Evolutionary conservation across 352 stramenopile species (phyloP), one percentile per base, ranked within the genome.

Genomic region (Pseudoperonospora humuli): DNA sequence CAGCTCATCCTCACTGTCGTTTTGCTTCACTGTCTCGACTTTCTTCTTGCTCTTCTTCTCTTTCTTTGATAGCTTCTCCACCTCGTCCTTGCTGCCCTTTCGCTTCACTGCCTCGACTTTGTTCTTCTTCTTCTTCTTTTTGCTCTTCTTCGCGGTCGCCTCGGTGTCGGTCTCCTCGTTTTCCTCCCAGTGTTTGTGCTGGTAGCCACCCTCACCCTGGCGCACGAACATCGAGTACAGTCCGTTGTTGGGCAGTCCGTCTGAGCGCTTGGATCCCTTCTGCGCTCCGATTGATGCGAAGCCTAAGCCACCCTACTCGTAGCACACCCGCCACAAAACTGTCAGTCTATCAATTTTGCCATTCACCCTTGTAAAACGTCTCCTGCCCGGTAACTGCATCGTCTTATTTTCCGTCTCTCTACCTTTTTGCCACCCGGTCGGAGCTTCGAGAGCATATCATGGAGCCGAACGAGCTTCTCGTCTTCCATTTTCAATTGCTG

Each of bases 191-290:
- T 84, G 79, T 48, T 89, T 89, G 61, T 92, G 79, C 51, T 72
- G 50, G 57, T 89, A 87, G 7, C 66, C 64, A 17, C 79, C 63
- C 25, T 92, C 67, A 34, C 79, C 79, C 45, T 87, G 65, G 15
- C 79, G 74, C 48, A 92, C 79, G 38, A 92, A 92, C 79, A 88
- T 92, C 23, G 72, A 72, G 50, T 92, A 92, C 10, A 92, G 57
- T 20, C 78, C 76, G 29, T 92, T 92, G 29, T 87, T 70, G 6
- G 79, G 79, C 20, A 92, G 54, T 11, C 79, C 79, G 39, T 89
- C 79, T 19, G 71, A 68, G 38, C 76, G 76, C 52, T 86, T 82
- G 23, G 36, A 66, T 21, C 67, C 62, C 46, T 81, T 82, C 29
- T 64, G 58, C 20, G 67, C 75, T 11, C 59, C 64, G 4, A 51